Percentiles rank a stretch among this genome's conserved stretches.
Evolutionary conservation across 306 rosid genomes (phyloP).

Genomic region (Castanea mollissima): DNA sequence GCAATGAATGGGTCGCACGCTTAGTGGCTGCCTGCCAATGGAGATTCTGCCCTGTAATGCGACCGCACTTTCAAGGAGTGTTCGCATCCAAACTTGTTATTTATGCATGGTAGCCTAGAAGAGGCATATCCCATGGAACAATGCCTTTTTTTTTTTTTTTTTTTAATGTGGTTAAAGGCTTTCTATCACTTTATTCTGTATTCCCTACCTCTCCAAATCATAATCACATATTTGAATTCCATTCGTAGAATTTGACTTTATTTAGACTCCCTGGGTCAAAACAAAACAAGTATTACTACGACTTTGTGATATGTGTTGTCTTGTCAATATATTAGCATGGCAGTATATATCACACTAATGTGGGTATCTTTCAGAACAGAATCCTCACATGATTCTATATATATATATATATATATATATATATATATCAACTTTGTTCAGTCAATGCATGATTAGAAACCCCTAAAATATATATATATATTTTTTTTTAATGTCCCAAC

Average conservation of each 20-base stretch:
- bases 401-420: not conserved
- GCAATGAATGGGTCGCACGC: not conserved
- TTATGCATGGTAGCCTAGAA: not conserved
- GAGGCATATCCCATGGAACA: conserved; percentile 6
- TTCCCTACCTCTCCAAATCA: not conserved
- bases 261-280: not conserved
- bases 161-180: not conserved
- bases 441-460: conserved; percentile 1
- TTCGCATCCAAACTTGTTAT: not conserved
- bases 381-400: not conserved
- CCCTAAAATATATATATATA: too few relatives aligned
- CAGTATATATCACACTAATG: not conserved
- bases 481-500: conserved; percentile 4
- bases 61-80: not conserved
- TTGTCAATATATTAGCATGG: not conserved
- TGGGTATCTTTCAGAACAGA: not conserved
- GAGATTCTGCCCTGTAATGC: conserved; percentile 33
- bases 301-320: not conserved
- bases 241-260: not conserved
- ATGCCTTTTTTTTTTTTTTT: not conserved
- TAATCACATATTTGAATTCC: not conserved
- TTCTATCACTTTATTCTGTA: not conserved
- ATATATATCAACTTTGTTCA: not conserved
- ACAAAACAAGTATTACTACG: not conserved
- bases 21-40: conserved; percentile 19